Evolutionary conservation across 1,284 basidiomycete genomes (phyloP), one percentile per base, ranked within the genome.

Genomic region (Cryptococcus sp.): DNA sequence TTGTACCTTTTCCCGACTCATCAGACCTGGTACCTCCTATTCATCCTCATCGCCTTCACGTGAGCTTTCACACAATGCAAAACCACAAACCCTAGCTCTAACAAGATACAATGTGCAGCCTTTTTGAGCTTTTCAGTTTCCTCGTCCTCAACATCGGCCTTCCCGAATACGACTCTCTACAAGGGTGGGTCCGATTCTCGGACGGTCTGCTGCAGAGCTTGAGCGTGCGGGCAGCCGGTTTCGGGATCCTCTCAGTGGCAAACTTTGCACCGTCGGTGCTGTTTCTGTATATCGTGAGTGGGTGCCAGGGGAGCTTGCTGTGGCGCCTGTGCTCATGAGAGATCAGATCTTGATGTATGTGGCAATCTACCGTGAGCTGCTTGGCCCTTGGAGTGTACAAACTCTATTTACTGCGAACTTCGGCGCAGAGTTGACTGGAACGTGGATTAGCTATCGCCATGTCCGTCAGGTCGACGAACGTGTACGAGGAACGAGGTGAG

Each of bases 1-100:
- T 52, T 73, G 21, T 73, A 73, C 50, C 62, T 73, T 12, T 73
- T 71, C 39, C 71, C 71, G 3, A 68, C 63, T 42, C 66, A 73
- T 61, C 71, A 73, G 47, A 68, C 71, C 2, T 73, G 71, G 71
- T 71, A 66, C 40, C 62, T 73, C 3, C 55, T 64, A 21, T 53
- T 67, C 15, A 59, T 66, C 11, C 55, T 70, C 1, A 28, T 60
- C 0, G 57, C 57, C 11, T 68, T 72, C 59, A 64, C 66, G 69
- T 72, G 43, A 62, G 68, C 56, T 16, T 9, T 7, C 33, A 16
- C 9, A 13, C 21, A 24, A 6, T 28, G 16, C 23, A 8, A 12
- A 6, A 16, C 18, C 55, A n/a, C 18, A 24, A 21, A 7, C 24
- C 28, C 35, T 18, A 47, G n/a, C 38, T 7, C 20, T 23, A 21